Evolutionary conservation across 164 flowering plant genomes (phyloP).

Genomic region (Akebia trifoliata): DNA sequence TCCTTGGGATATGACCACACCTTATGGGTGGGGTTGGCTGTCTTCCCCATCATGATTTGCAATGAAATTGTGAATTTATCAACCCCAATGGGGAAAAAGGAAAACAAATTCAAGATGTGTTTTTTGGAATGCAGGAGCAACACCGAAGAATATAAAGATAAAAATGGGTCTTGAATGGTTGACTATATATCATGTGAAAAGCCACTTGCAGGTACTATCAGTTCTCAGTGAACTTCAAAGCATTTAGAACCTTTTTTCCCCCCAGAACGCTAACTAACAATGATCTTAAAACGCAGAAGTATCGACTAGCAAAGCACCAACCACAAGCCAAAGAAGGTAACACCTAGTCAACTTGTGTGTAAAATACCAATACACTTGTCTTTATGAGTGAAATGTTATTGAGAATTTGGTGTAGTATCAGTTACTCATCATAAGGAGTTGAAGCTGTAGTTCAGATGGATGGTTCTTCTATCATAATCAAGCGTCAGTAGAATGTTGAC

Average conservation of each 20-base stretch:
- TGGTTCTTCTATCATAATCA: neutral
- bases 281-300: slow-evolving; percentile 12
- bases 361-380: neutral
- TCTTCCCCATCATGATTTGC: neutral
- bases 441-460: neutral
- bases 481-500: too few species aligned
- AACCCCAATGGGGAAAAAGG: neutral
- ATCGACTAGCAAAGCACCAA: slow-evolving; percentile 16
- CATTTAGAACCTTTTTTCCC: neutral
- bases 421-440: neutral
- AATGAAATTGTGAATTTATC: neutral
- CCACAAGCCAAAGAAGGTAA: slow-evolving; percentile 20
- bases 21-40: neutral
- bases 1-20: neutral
- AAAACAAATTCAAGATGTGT: neutral
- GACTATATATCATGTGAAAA: slow-evolving; percentile 19
- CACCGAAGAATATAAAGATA: slow-evolving; percentile 12
- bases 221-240: neutral
- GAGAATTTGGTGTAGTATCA: neutral
- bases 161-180: slow-evolving; percentile 16
- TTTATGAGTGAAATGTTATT: neutral
- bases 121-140: slow-evolving; percentile 17
- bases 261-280: neutral
- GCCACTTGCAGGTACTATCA: slow-evolving; percentile 21
- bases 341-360: neutral